Evolutionary conservation across 2,329 filamentous ascomycete genomes (phyloP), one percentile per base, ranked within the genome.

Genomic region (Alternaria sp.): DNA sequence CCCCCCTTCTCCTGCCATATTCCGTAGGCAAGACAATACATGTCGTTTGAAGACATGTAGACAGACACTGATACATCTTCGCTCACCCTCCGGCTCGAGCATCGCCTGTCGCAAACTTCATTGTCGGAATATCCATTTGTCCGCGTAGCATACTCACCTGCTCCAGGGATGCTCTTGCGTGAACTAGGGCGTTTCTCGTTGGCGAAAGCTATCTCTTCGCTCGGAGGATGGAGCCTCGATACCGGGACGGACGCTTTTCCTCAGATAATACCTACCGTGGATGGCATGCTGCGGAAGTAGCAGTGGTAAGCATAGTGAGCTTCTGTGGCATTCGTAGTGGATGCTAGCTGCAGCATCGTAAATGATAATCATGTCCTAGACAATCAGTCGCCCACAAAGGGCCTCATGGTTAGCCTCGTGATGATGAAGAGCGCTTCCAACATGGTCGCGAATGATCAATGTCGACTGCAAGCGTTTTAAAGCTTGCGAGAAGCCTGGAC

Each of bases 281-380:
- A 34, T 52, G 33, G 51, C 48, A 31, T 59, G 41, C 55, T 59
- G 37, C 41, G 31, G 56, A 24, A 36, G 28, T 41, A 48, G 51
- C 41, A 46, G 53, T 49, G 42, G 36, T 37, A 33, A 41, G 49
- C 56, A 56, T 52, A 46, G 44, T 28, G 40, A 46, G 50, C 33
- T 44, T 51, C 42, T 56, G 40, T 60, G 28, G 29, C 42, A 28
- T 57, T 63, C 63, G 58, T 60, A 65, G 42, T 58, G 41, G 56
- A 68, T 72, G 70, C 68, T 63, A 50, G 54, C 36, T 49, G 62
- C 69, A 72, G 68, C 68, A 70, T 58, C 60, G 31, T 53, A 56
- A 45, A 53, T 31, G 52, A 26, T 42, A 50, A 71, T 75, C 72
- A 75, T 58, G 71, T 75, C 72, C 72, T 75, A 63, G 9, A 53